Evolutionary conservation across 768 basidiomycete genomes (phyloP).

Genomic region (Lactarius pseudohatsudake): DNA sequence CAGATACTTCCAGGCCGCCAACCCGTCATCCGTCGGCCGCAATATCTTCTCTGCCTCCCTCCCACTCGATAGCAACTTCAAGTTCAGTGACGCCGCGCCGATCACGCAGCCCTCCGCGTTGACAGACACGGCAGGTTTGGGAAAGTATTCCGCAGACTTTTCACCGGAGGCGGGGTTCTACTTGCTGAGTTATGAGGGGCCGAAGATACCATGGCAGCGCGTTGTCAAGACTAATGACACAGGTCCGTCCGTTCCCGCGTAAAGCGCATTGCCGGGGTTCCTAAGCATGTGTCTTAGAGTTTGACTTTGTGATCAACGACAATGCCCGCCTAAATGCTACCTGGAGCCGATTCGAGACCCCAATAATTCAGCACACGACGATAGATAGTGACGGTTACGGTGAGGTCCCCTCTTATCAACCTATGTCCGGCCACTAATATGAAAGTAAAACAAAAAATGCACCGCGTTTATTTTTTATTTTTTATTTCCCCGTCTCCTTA

Average conservation of each 20-base stretch:
- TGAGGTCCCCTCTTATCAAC: slow-evolving; percentile 21
- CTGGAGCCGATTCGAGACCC: slow-evolving; percentile 65
- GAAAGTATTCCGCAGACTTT: slow-evolving; percentile 69
- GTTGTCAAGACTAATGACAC: slow-evolving; percentile 56
- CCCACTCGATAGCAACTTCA: slow-evolving; percentile 45
- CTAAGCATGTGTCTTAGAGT: slow-evolving; percentile 43
- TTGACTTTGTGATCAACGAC: slow-evolving; percentile 64
- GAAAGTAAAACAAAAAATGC: neutral
- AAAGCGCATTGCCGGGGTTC: too few species aligned
- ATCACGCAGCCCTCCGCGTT: slow-evolving; percentile 46
- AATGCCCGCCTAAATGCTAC: slow-evolving; percentile 67
- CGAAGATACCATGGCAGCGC: slow-evolving; percentile 84
- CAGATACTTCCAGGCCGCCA: slow-evolving; percentile 89
- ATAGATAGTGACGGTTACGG: slow-evolving; percentile 82
- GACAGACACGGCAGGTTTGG: slow-evolving; percentile 51
- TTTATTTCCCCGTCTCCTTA: slow-evolving; percentile 5
- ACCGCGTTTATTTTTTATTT: neutral
- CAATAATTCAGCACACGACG: slow-evolving; percentile 67
- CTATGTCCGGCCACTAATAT: neutral
- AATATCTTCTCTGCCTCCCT: slow-evolving; percentile 80
- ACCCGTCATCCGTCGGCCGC: slow-evolving; percentile 76
- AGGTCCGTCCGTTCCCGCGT: slow-evolving; percentile 36
- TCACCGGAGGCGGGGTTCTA: slow-evolving; percentile 88
- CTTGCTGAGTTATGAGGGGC: slow-evolving; percentile 75
- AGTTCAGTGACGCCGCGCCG: slow-evolving; percentile 30